These are phyloP conservation scores for Singerocomus inundabilis DNA, from an alignment of 1,284 basidiomycete species.

Conservation along the genomic window DNA sequence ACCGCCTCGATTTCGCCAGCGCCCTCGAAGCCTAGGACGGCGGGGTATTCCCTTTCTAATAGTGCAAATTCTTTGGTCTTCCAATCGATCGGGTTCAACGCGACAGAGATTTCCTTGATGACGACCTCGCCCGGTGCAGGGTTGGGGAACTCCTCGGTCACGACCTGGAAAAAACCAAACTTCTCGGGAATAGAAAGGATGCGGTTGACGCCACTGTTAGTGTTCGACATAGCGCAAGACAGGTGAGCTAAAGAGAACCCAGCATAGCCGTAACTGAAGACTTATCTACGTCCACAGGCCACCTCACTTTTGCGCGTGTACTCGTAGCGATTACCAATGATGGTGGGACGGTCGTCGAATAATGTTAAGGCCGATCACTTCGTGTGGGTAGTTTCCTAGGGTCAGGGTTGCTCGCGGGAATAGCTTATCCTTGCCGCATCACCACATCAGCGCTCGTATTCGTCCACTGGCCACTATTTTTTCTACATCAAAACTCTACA, in stretches of 20 bases:
- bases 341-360: background rate
- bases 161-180: background rate
- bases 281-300: background rate
- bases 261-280: background rate
- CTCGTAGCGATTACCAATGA: no score
- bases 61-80: constrained; percentile 31
- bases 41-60: constrained; percentile 31
- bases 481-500: no score
- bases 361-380: no score
- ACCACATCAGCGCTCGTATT: no score
- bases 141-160: background rate
- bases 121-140: constrained; percentile 12
- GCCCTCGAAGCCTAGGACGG: constrained; percentile 44
- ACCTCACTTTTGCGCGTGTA: background rate
- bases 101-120: constrained; percentile 12
- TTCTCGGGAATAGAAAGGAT: constrained; percentile 6
- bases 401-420: no score
- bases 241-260: background rate
- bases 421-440: no score
- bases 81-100: constrained; percentile 30
- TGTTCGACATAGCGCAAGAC: constrained; percentile 1
- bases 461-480: no score
- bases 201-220: background rate
- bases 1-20: constrained; percentile 43
- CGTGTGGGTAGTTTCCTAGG: background rate